Evolutionary conservation across 2,329 filamentous ascomycete genomes (phyloP).

Genomic region (Epichloe sylvatica): DNA sequence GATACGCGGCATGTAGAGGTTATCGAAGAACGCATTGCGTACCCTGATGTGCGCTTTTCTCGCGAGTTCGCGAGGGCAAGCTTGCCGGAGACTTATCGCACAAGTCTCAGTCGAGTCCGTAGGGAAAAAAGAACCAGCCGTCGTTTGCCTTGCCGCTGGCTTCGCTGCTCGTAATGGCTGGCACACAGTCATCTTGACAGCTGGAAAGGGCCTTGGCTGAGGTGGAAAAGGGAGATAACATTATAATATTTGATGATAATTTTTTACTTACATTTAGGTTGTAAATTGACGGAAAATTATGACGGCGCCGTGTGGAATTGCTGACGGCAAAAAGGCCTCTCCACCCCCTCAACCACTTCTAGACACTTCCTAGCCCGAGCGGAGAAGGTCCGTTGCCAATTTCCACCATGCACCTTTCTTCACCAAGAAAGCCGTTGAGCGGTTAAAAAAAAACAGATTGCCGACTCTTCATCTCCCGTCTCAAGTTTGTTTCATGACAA

Average conservation of each 20-base stretch:
- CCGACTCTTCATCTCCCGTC: neutral
- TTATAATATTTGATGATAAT: too few relatives aligned
- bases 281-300: too few relatives aligned
- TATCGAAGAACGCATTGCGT: too few relatives aligned
- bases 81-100: too few relatives aligned
- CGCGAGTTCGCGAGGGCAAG: too few relatives aligned
- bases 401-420: neutral
- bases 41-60: too few relatives aligned
- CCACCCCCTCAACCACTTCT: neutral
- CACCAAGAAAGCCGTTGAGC: too few relatives aligned
- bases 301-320: neutral
- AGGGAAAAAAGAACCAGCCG: too few relatives aligned
- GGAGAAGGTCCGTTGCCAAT: neutral
- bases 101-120: too few relatives aligned
- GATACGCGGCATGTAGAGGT: too few relatives aligned
- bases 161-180: neutral
- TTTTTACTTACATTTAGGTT: too few relatives aligned
- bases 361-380: neutral
- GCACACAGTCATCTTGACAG: neutral
- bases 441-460: too few relatives aligned
- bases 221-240: neutral
- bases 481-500: neutral
- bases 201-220: constrained; percentile 13
- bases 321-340: neutral
- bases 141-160: neutral